phyloP scores from a whole-genome alignment of 106 monocot species.

The Dendrobium officinale region DNA sequence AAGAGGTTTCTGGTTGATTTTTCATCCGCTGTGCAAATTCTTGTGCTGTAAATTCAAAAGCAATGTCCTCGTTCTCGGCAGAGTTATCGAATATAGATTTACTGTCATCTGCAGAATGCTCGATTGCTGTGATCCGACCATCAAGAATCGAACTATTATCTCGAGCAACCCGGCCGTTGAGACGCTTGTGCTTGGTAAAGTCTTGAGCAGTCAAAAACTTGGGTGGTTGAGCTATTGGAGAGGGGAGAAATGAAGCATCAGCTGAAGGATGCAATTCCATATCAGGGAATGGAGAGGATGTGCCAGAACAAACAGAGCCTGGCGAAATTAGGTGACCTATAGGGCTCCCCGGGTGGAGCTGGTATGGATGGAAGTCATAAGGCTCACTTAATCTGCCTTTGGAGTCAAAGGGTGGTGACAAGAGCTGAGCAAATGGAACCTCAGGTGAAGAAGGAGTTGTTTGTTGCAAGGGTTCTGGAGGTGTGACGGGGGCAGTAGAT shows the following conservation, averaged over 20 bases:
- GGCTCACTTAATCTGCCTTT: not conserved
- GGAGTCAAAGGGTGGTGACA: slow-evolving; percentile 5
- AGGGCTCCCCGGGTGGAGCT: slow-evolving; percentile 7
- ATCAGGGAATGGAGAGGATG: slow-evolving; percentile 10
- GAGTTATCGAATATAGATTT: not conserved
- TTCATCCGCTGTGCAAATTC: not conserved
- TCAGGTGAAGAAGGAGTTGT: slow-evolving; percentile 11
- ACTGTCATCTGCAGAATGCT: not conserved
- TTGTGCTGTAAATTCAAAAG: slow-evolving; percentile 7
- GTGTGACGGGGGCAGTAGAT: slow-evolving; percentile 13
- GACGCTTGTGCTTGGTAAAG: not conserved
- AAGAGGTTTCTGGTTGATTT: not conserved
- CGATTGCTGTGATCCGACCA: slow-evolving; percentile 4
- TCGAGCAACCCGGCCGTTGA: not conserved
- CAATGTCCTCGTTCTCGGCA: not conserved
- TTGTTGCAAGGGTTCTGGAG: slow-evolving; percentile 2
- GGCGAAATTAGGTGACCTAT: slow-evolving; percentile 12
- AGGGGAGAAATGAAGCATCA: not conserved
- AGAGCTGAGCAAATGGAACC: slow-evolving; percentile 4
- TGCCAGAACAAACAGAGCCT: slow-evolving; percentile 1
- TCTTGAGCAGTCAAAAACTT: not conserved
- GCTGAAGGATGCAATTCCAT: slow-evolving; percentile 5
- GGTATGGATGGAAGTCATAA: slow-evolving; percentile 1
- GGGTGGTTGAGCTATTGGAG: not conserved
- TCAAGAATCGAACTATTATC: slow-evolving; percentile 5